phyloP scores from a whole-genome alignment of 164 flowering plant species.

The Aristolochia contorta region DNA sequence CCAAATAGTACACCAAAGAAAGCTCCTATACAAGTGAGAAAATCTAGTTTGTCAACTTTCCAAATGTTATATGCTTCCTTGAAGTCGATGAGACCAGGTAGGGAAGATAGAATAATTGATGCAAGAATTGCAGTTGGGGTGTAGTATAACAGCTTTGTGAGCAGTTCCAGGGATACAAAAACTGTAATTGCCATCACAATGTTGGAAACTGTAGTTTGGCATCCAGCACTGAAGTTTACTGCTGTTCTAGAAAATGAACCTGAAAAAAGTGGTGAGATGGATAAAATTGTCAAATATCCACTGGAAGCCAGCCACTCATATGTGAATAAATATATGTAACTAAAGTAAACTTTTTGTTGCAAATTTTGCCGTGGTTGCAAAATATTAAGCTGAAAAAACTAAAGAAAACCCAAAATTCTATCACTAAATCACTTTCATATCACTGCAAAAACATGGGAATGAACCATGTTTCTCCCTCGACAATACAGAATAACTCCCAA shows the following conservation, averaged over 20 bases:
- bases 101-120: slow-evolving; percentile 68
- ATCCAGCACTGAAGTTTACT: slow-evolving; percentile 74
- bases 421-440: no score
- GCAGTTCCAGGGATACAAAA: slow-evolving; percentile 35
- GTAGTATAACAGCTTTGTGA: slow-evolving; percentile 68
- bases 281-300: not conserved
- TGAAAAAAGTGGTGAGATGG: slow-evolving; percentile 8
- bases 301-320: not conserved
- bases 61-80: slow-evolving; percentile 45
- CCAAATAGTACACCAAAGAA: slow-evolving; percentile 72
- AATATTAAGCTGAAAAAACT: no score
- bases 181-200: slow-evolving; percentile 80
- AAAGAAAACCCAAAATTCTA: no score
- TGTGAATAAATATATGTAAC: not conserved
- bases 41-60: slow-evolving; percentile 78
- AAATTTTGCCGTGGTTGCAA: no score
- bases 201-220: slow-evolving; percentile 72
- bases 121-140: slow-evolving; percentile 78
- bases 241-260: slow-evolving; percentile 94
- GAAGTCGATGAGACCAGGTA: slow-evolving; percentile 70
- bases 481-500: no score
- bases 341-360: not conserved
- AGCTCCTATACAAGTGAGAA: slow-evolving; percentile 67
- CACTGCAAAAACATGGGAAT: no score
- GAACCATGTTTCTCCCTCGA: no score